These are phyloP conservation scores for Potentilla sterilis DNA, from an alignment of 306 rosid genomes.

Conservation along the genomic window DNA sequence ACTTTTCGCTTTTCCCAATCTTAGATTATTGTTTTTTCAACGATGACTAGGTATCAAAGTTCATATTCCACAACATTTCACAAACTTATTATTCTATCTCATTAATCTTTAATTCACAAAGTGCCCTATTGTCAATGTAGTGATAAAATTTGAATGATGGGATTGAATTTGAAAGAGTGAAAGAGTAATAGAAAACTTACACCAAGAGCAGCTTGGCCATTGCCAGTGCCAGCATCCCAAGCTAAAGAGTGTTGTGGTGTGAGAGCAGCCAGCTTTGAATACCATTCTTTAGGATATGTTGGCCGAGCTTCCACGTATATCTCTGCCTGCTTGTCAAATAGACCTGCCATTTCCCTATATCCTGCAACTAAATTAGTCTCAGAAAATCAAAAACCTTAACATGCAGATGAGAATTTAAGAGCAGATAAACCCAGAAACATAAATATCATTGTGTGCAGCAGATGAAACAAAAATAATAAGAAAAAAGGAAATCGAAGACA, in stretches of 20 bases:
- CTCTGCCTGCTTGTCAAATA: constrained; percentile 33
- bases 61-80: background rate
- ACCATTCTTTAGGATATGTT: constrained; percentile 41
- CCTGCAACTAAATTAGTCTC: background rate
- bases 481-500: no score
- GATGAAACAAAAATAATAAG: background rate
- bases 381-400: background rate
- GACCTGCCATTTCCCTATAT: constrained; percentile 30
- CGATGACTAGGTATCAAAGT: background rate
- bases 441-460: no score
- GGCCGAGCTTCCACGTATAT: constrained; percentile 33
- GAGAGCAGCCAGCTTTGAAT: constrained; percentile 37
- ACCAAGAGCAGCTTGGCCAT: constrained; percentile 46
- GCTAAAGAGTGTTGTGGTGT: constrained; percentile 34
- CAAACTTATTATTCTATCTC: background rate
- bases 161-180: background rate
- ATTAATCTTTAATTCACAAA: background rate
- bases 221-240: constrained; percentile 46
- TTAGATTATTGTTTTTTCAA: background rate
- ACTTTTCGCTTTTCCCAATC: background rate
- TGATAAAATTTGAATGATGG: background rate
- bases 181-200: constrained; percentile 14
- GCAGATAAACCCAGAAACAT: background rate
- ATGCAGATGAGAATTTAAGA: background rate
- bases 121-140: background rate